Base-by-base conservation (phyloP, 2,329 filamentous ascomycete species). In the Chalaropsis ovoidea region DNA sequence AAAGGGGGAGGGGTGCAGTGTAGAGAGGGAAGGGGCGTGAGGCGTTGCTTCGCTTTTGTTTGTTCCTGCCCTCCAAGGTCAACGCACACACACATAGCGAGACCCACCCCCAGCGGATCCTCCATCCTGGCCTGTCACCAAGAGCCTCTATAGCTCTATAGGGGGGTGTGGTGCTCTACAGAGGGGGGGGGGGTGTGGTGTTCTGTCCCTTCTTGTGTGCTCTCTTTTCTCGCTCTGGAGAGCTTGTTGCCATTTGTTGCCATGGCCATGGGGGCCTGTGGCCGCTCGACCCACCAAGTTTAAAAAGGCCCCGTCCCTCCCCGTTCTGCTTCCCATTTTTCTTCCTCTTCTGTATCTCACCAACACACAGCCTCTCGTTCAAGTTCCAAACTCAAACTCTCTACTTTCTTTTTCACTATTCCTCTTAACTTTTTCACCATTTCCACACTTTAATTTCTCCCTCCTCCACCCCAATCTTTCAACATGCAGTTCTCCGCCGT, bases 401-500 rank as follows among this genome's bases (percentile, higher is more conserved):
- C 58, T 64, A 58, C 62, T 62, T 64, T 67, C 66, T 65, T 27
- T 65, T 58, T 43, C 22, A 5, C 15, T 7, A 43, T 39, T 65
- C 11, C 35, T 41, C 27, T 47, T 58, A 62, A 65, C 35, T 54
- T 67, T 62, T 31, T 31, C 63, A 67, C 62, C 45, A 67, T 67
- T 67, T 67, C 56, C 42, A 42, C 66, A 65, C 66, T 65, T 67
- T 67, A 67, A 67, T 67, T 19, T 27, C 43, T 54, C 5, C 24
- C 56, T 42, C n/a, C 6, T 41, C 39, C 22, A 13, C 10, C n/a
- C 56, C 24, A 27, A 62, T 42, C 47, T 6, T 43, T 58, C 63
- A 67, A 64, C 63, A 67, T 67, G 66, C 66, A 67, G 66, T 67
- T 67, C 66, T 67, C 66, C 61, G 66, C 61, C 58, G 66, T 61